Percentiles rank a stretch among this genome's conserved stretches.
Evolutionary conservation across 768 basidiomycete genomes (phyloP).

Genomic region (Dioszegia crocea): DNA sequence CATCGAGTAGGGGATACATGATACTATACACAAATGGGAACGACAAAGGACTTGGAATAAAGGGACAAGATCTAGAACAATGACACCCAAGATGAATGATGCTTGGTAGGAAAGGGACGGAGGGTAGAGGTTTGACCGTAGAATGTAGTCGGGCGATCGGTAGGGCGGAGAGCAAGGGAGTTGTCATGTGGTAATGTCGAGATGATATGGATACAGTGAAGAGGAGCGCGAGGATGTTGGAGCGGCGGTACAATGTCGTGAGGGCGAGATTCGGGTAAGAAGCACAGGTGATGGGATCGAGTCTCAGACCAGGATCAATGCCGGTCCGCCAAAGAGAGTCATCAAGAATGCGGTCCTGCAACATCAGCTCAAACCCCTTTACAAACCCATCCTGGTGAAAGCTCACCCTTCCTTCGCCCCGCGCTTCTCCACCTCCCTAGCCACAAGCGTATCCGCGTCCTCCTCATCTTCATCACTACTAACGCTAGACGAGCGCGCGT

Average conservation of each 20-base stretch:
- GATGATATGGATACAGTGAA: too few species aligned
- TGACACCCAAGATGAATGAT: too few species aligned
- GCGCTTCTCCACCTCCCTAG: constrained; percentile 29
- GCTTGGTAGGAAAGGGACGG: too few species aligned
- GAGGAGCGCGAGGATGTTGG: too few species aligned
- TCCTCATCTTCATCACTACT: constrained; percentile 41
- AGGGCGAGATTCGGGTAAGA: too few species aligned
- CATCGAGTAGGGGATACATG: constrained; percentile 5
- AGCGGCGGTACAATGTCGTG: too few species aligned
- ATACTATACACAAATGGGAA: not conserved
- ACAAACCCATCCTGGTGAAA: not conserved
- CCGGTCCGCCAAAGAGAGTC: constrained; percentile 45
- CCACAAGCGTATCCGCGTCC: constrained; percentile 39
- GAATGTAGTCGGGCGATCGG: too few species aligned
- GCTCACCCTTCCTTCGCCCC: constrained; percentile 46
- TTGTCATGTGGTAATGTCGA: too few species aligned
- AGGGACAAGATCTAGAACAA: too few species aligned
- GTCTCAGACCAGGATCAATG: constrained; percentile 40
- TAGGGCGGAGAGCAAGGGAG: too few species aligned
- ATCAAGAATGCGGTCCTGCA: constrained; percentile 40
- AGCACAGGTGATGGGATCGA: not conserved
- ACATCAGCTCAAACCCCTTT: not conserved
- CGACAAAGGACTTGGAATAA: not conserved
- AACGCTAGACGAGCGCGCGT: constrained; percentile 17
- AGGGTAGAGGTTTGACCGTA: too few species aligned